A percentile compares a stretch with the other conserved stretches of the same genome.
phyloP scores from a whole-genome alignment of 345 rosid genomes.

The Limnanthes douglasii region DNA sequence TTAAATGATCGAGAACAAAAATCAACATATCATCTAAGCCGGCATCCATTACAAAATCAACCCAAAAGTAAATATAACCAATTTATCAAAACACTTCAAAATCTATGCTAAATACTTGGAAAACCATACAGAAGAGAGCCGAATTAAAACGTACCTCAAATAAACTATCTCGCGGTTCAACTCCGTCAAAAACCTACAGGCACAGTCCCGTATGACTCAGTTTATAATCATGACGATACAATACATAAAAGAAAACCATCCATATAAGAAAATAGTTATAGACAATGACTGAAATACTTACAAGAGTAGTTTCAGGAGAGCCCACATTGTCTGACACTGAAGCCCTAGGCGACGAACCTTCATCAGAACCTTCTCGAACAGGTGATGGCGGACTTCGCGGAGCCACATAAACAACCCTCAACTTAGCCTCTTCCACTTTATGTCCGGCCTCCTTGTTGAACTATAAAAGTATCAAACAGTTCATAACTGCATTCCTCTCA shows the following conservation, averaged over 20 bases:
- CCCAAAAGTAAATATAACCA: not conserved
- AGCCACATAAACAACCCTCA: slow-evolving; percentile 70
- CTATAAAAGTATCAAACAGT: slow-evolving; percentile 13
- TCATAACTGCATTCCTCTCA: not conserved
- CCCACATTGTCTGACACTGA: slow-evolving; percentile 50
- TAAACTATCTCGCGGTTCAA: slow-evolving; percentile 35
- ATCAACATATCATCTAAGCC: not conserved
- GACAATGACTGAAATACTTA: slow-evolving; percentile 17
- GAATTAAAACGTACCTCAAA: slow-evolving; percentile 33
- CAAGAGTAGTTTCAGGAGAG: slow-evolving; percentile 37
- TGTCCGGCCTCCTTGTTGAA: slow-evolving; percentile 53
- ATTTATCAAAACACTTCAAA: not conserved
- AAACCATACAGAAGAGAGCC: not conserved
- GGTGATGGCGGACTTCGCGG: slow-evolving; percentile 75
- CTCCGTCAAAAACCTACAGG: slow-evolving; percentile 25
- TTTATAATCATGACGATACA: slow-evolving; percentile 3
- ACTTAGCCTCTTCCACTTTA: slow-evolving; percentile 52
- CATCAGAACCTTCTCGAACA: slow-evolving; percentile 68
- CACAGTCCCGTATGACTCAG: slow-evolving; percentile 6
- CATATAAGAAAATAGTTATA: not conserved
- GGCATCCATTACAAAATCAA: not conserved
- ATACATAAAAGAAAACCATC: not conserved
- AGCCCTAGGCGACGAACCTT: slow-evolving; percentile 64
- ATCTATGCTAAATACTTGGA: not conserved
- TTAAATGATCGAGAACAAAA: not conserved